phyloP scores from a whole-genome alignment of 1,284 basidiomycete species.

The Cerrena zonata region DNA sequence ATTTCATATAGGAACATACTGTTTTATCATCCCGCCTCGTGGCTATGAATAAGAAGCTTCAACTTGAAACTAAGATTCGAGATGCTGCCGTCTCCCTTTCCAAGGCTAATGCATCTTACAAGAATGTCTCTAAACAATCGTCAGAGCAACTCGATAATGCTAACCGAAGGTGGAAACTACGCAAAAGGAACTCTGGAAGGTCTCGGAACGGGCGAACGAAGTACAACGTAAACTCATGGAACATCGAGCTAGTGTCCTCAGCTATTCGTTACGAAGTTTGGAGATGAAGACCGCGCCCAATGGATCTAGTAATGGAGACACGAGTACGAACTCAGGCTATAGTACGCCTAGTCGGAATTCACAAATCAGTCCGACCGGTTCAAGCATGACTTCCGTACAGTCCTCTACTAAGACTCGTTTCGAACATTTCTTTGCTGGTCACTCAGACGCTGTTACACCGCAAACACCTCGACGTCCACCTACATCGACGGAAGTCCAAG shows the following conservation, averaged over 20 bases:
- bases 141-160: slow-evolving; percentile 65
- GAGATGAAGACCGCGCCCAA: slow-evolving; percentile 50
- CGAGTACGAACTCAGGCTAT: slow-evolving; percentile 43
- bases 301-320: slow-evolving; percentile 21
- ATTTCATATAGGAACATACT: slow-evolving; percentile 55
- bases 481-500: slow-evolving; percentile 31
- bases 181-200: slow-evolving; percentile 63
- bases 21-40: slow-evolving; percentile 55
- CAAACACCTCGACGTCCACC: slow-evolving; percentile 24
- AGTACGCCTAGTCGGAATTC: slow-evolving; percentile 47
- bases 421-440: slow-evolving; percentile 76
- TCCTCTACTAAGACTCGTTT: slow-evolving; percentile 41
- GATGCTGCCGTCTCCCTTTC: slow-evolving; percentile 70
- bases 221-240: slow-evolving; percentile 60
- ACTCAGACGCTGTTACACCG: slow-evolving; percentile 54
- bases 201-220: slow-evolving; percentile 58
- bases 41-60: slow-evolving; percentile 63
- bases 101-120: slow-evolving; percentile 58
- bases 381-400: slow-evolving; percentile 40
- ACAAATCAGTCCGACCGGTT: slow-evolving; percentile 47
- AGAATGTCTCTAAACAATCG: slow-evolving; percentile 58
- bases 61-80: slow-evolving; percentile 73
- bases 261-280: slow-evolving; percentile 58
- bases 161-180: slow-evolving; percentile 60
- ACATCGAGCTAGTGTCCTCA: slow-evolving; percentile 74